phyloP scores from a whole-genome alignment of 257 asterid genomes.

The Petrea volubilis region DNA sequence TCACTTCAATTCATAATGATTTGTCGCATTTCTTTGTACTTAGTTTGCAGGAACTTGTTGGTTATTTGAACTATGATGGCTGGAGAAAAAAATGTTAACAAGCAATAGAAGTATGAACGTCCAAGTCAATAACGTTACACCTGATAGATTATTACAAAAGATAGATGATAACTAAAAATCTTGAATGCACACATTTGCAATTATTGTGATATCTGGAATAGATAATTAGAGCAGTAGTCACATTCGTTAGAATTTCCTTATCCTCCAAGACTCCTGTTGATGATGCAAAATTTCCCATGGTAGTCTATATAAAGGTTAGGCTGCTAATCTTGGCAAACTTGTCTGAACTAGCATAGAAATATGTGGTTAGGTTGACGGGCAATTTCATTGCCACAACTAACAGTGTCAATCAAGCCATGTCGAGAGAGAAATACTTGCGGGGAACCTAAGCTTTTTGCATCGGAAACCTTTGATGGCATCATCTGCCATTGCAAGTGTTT shows the following conservation, averaged over 20 bases:
- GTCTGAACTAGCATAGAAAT: constrained; percentile 20
- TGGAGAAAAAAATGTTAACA: background rate
- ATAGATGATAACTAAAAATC: background rate
- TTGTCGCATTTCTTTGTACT: background rate
- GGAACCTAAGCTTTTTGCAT: constrained; percentile 40
- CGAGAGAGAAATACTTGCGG: constrained; percentile 38
- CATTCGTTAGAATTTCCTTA: constrained; percentile 18
- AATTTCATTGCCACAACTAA: constrained; percentile 47
- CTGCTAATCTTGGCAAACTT: too few species aligned
- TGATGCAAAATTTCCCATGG: constrained; percentile 30
- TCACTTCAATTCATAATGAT: background rate
- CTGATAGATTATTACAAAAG: background rate
- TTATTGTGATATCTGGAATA: background rate
- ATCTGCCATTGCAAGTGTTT: constrained; percentile 41
- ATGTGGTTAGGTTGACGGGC: constrained; percentile 36
- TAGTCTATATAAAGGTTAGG: constrained; percentile 28
- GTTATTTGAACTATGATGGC: background rate
- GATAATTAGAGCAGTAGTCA: background rate
- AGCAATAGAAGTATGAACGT: background rate
- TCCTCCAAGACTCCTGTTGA: constrained; percentile 37
- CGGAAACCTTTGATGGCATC: constrained; percentile 38
- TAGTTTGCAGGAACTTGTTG: background rate
- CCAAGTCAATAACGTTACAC: background rate
- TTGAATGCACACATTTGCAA: background rate
- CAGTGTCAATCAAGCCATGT: constrained; percentile 37